Base-by-base conservation (phyloP, 768 basidiomycete genomes). In the Solioccasus polychromus region DNA sequence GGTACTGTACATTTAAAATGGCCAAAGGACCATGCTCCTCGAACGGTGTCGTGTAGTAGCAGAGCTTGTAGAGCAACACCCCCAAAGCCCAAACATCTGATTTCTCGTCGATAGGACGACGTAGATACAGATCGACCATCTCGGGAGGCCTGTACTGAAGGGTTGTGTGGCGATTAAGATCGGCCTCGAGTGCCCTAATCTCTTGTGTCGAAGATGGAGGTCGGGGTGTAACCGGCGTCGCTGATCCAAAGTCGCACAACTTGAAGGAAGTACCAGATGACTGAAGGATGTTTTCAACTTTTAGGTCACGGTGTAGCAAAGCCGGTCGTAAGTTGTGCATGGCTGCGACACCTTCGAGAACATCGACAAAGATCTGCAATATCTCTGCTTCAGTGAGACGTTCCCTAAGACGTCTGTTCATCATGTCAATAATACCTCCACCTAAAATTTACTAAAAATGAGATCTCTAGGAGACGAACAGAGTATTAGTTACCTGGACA, bases 341-440 rank as follows among this genome's bases (percentile, higher is more conserved):
- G 50, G 81, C 87, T 5, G 92, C 94, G 18, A 98, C 88, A 26
- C 91, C 95, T 64, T 99, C 96, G 61, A 93, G 96, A 20, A 97
- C 90, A 62, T 98, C 96, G 12, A 90, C 86, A 66, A 99, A 99
- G 60, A 99, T 97, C 66, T 93, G 92, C 42, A 99, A 76, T 58
- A 99, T 97, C 68, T 99, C 96, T 19, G 85, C 78, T 68, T 99
- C 96, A 3, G 92, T 94, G 32, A 98, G 77, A 20, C 96, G 82
- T 68, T 98, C 93, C 43, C 94, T 81, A 36, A 99, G 76, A 42
- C 96, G 82, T 55, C 93, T 83, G 68, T 99, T 99, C 90, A 99
- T 93, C 86, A 98, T 93, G 71, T 99, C 96, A 68, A 99, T 98
- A 54, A 99, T 97, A 28, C 96, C 96, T 30, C 96, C 96, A 38